phyloP scores from a whole-genome alignment of 108 stramenopile species.

The Bacterosira constricta region DNA sequence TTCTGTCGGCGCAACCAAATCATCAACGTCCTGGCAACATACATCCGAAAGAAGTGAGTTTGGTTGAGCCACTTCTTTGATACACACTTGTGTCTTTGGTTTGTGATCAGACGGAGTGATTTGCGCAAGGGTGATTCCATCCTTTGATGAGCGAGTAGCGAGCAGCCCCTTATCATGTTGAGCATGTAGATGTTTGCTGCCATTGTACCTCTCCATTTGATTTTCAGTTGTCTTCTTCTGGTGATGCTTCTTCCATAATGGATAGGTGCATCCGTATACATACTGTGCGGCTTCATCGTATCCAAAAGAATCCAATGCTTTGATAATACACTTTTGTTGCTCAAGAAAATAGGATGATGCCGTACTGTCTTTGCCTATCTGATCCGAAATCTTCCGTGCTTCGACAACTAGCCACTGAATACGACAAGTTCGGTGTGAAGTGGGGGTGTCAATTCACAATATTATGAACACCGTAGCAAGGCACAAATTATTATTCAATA shows the following conservation, averaged over 20 bases:
- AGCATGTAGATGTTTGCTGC: conserved; percentile 77
- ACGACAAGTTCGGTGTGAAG: background rate
- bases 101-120: background rate
- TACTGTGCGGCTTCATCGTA: conserved; percentile 87
- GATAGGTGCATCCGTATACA: conserved; percentile 85
- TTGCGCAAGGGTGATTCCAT: background rate
- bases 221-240: conserved; percentile 81
- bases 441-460: background rate
- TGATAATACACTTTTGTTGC: conserved; percentile 24
- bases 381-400: conserved; percentile 70
- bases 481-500: too few relatives aligned
- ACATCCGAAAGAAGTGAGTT: conserved; percentile 83
- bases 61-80: background rate
- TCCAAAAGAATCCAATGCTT: conserved; percentile 73
- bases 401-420: conserved; percentile 82
- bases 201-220: conserved; percentile 76
- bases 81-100: background rate
- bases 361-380: conserved; percentile 5
- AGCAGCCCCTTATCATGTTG: conserved; percentile 75
- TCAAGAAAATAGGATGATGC: conserved; percentile 26
- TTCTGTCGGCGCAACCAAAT: background rate
- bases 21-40: conserved; percentile 83
- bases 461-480: too few relatives aligned
- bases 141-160: conserved; percentile 38
- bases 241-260: conserved; percentile 82